These are phyloP conservation scores for Dalbergia cultrata DNA, from an alignment of 306 rosid species.

Conservation along the genomic window DNA sequence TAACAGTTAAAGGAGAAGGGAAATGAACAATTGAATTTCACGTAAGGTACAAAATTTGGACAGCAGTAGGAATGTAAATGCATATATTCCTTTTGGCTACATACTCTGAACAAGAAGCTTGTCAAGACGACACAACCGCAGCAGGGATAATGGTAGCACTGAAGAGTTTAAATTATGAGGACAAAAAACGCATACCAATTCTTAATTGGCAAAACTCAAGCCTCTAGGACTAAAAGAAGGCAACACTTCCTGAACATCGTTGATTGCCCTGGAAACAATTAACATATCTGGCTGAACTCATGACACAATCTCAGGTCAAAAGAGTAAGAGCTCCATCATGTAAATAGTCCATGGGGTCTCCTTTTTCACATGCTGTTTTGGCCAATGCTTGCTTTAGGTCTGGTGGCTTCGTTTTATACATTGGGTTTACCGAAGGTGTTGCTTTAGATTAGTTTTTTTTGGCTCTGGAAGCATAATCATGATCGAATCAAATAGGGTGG, in stretches of 20 bases:
- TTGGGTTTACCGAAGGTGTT: constrained; percentile 22
- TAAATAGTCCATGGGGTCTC: not conserved
- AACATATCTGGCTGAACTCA: constrained; percentile 5
- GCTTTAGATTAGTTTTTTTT: not conserved
- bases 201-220: not conserved
- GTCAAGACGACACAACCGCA: not conserved
- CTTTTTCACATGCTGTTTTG: not conserved
- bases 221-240: constrained; percentile 16
- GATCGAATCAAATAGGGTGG: constrained; percentile 8
- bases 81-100: not conserved
- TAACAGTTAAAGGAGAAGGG: too few species aligned
- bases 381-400: not conserved
- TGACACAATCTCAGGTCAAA: constrained; percentile 9
- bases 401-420: not conserved
- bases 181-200: not conserved
- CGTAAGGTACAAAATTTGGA: too few species aligned
- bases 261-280: constrained; percentile 30
- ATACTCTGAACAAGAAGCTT: not conserved
- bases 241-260: constrained; percentile 6
- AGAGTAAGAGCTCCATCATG: not conserved
- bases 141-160: not conserved
- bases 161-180: not conserved
- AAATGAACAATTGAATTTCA: too few species aligned
- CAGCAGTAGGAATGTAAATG: not conserved
- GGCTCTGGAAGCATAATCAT: not conserved